phyloP scores from a whole-genome alignment of 345 rosid genomes.

The Citrus cavaleriei region DNA sequence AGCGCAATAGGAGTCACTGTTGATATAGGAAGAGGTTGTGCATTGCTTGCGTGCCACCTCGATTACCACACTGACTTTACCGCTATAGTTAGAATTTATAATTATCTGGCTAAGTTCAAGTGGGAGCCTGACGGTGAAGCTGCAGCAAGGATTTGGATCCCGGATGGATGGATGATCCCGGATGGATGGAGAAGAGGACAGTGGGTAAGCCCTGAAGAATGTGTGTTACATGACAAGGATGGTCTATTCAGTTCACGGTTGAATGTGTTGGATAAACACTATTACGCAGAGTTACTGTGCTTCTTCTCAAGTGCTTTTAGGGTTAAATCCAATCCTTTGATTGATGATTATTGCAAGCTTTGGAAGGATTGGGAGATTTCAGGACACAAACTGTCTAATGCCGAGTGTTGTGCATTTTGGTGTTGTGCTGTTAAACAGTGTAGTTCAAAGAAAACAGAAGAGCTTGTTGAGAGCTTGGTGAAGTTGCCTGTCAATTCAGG shows the following conservation, averaged over 20 bases:
- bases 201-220: conserved; percentile 49
- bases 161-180: conserved; percentile 46
- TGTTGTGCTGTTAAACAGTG: conserved; percentile 19
- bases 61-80: conserved; percentile 33
- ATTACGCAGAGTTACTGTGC: conserved; percentile 12
- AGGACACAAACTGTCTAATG: conserved; percentile 25
- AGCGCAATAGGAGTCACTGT: conserved; percentile 41
- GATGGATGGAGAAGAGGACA: conserved; percentile 25
- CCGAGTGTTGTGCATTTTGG: conserved; percentile 73
- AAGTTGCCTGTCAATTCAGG: conserved; percentile 49
- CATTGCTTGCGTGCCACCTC: conserved; percentile 38
- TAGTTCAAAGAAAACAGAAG: conserved; percentile 12
- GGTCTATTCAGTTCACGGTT: conserved; percentile 44
- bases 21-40: conserved; percentile 22
- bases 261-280: conserved; percentile 49
- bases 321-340: conserved; percentile 41
- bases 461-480: conserved; percentile 30
- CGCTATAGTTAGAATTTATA: conserved; percentile 46
- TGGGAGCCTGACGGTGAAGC: conserved; percentile 36
- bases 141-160: conserved; percentile 48
- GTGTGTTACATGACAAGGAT: conserved; percentile 48
- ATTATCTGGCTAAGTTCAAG: conserved; percentile 23
- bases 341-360: conserved; percentile 52
- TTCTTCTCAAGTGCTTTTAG: conserved; percentile 41
- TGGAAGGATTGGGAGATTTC: conserved; percentile 70